phyloP scores from a whole-genome alignment of 495 filamentous ascomycete species.

The Neurospora hispaniola region DNA sequence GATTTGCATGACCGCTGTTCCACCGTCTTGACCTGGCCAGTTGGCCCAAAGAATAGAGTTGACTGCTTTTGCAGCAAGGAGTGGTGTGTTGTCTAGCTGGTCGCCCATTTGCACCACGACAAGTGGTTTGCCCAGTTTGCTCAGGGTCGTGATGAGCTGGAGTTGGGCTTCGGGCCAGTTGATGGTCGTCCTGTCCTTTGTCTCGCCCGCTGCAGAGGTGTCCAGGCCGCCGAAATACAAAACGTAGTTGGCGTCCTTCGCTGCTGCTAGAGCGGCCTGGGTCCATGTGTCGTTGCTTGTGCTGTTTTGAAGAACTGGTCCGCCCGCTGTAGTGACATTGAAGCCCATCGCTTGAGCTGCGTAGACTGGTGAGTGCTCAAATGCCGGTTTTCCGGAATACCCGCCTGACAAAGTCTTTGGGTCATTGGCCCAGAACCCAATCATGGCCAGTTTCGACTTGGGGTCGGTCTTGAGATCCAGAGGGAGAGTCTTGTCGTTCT shows the following conservation, averaged over 20 bases:
- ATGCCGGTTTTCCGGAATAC: constrained; percentile 28
- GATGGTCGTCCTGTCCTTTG: constrained; percentile 30
- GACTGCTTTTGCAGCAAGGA: constrained; percentile 38
- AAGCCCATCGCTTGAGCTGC: constrained; percentile 25
- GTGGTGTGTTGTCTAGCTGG: constrained; percentile 43
- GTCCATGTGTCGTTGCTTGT: constrained; percentile 50
- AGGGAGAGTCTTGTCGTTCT: constrained; percentile 22
- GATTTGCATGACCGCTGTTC: constrained; percentile 40
- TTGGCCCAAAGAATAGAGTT: constrained; percentile 43
- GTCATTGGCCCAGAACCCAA: constrained; percentile 29
- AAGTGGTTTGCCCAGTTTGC: constrained; percentile 28
- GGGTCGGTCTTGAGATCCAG: constrained; percentile 16
- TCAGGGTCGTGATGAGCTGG: constrained; percentile 27
- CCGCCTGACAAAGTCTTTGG: constrained; percentile 26
- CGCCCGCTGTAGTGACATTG: constrained; percentile 13
- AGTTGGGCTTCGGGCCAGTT: constrained; percentile 36
- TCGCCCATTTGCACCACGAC: constrained; percentile 39
- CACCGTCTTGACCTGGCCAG: constrained; percentile 47
- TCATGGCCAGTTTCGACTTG: constrained; percentile 18
- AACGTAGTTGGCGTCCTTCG: constrained; percentile 29
- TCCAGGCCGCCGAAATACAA: constrained; percentile 38
- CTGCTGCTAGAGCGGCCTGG: constrained; percentile 29
- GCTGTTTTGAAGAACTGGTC: constrained; percentile 32
- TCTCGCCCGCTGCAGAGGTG: constrained; percentile 28
- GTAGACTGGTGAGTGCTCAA: constrained; percentile 18